Conservation (phyloP, 345 rosid genomes). For the Xanthoceras sorbifolium region DNA sequence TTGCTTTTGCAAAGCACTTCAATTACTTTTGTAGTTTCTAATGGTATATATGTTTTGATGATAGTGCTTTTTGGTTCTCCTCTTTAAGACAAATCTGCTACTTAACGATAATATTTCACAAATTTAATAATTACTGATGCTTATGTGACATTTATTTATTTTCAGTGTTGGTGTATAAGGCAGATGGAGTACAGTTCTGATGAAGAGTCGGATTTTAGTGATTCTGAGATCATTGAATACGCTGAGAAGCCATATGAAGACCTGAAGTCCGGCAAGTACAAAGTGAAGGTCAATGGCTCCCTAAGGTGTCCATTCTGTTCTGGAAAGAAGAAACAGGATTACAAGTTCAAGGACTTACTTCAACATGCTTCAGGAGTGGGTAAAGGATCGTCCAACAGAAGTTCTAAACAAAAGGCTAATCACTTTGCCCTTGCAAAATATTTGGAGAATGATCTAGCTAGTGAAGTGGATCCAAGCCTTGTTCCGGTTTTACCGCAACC, state of each 20-base stretch:
- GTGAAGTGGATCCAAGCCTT: conserved; percentile 42
- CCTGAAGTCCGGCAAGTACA: conserved; percentile 46
- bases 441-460: conserved; percentile 59
- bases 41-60: neutral
- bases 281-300: conserved; percentile 61
- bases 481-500: conserved; percentile 27
- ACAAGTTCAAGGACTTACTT: conserved; percentile 74
- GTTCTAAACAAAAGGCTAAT: conserved; percentile 71
- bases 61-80: neutral
- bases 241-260: conserved; percentile 59
- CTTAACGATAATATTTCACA: neutral
- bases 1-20: neutral
- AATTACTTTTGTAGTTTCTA: neutral
- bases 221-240: conserved; percentile 69
- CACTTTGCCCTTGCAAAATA: conserved; percentile 76
- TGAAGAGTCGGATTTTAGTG: conserved; percentile 81
- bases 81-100: neutral
- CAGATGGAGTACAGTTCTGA: conserved; percentile 65
- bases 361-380: conserved; percentile 90
- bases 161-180: neutral
- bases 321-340: conserved; percentile 87
- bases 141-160: neutral
- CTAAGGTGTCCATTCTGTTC: conserved; percentile 83
- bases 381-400: conserved; percentile 74
- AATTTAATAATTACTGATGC: neutral